Evolutionary conservation across 1,284 basidiomycete species (phyloP).

Genomic region (Takashimella tepidaria): DNA sequence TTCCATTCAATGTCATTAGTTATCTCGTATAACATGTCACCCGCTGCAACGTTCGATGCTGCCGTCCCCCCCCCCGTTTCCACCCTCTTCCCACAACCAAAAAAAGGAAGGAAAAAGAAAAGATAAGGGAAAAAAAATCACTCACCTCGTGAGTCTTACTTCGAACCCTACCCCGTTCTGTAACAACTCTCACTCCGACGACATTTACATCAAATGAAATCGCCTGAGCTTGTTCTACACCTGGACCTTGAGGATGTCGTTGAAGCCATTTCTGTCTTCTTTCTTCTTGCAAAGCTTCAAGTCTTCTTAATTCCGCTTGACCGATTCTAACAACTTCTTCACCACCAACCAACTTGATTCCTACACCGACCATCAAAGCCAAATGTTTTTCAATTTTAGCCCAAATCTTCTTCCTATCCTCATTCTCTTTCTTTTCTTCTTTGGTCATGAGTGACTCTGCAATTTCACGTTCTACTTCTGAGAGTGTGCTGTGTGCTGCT

Average conservation of each 20-base stretch:
- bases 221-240: neutral
- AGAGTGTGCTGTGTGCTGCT: conserved; percentile 35
- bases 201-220: conserved; percentile 76
- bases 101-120: no score
- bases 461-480: conserved; percentile 28
- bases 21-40: neutral
- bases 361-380: conserved; percentile 70
- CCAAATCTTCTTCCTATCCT: conserved; percentile 59
- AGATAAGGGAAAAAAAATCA: no score
- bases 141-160: conserved; percentile 76
- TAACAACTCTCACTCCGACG: conserved; percentile 71
- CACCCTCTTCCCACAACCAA: no score
- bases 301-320: conserved; percentile 68
- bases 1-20: conserved; percentile 9
- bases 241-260: conserved; percentile 42
- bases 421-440: conserved; percentile 54
- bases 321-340: conserved; percentile 85
- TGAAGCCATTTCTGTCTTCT: conserved; percentile 35
- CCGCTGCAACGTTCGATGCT: neutral
- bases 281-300: conserved; percentile 63
- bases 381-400: conserved; percentile 76
- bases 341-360: conserved; percentile 69
- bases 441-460: conserved; percentile 43
- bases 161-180: conserved; percentile 75
- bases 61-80: no score